A percentile compares a stretch with the other conserved stretches of the same genome.
Evolutionary conservation across 306 rosid species (phyloP).

Genomic region (Luffa aegyptiaca): DNA sequence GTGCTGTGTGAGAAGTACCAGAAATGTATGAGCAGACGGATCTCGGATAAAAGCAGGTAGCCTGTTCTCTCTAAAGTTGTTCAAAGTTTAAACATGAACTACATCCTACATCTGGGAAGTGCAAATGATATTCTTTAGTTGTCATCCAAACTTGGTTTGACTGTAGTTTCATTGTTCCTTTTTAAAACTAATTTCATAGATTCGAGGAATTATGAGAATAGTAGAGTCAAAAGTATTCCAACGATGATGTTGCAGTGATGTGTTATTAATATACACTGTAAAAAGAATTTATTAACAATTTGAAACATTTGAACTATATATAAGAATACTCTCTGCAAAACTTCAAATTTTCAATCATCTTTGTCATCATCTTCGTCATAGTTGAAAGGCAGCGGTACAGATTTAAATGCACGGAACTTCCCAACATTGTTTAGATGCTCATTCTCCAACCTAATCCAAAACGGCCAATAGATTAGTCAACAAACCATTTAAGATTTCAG

Average conservation of each 20-base stretch:
- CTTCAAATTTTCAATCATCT: conserved; percentile 16
- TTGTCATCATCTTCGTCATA: conserved; percentile 52
- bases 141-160: neutral
- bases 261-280: neutral
- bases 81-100: neutral
- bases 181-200: neutral
- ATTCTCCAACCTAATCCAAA: conserved; percentile 46
- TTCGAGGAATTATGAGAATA: neutral
- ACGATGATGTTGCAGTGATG: neutral
- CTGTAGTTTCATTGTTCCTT: neutral
- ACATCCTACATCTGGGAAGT: neutral
- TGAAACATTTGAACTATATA: neutral
- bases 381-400: conserved; percentile 66
- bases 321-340: neutral
- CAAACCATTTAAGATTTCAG: neutral
- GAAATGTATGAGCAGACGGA: neutral
- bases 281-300: neutral
- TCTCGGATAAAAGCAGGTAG: neutral
- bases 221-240: neutral
- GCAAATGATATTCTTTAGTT: neutral
- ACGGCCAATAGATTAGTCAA: neutral
- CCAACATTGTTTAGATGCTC: conserved; percentile 80
- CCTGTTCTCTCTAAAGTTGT: neutral
- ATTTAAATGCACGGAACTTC: conserved; percentile 66
- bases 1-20: neutral